Conservation (phyloP, 306 rosid species). For the Inga leiocalycina region DNA sequence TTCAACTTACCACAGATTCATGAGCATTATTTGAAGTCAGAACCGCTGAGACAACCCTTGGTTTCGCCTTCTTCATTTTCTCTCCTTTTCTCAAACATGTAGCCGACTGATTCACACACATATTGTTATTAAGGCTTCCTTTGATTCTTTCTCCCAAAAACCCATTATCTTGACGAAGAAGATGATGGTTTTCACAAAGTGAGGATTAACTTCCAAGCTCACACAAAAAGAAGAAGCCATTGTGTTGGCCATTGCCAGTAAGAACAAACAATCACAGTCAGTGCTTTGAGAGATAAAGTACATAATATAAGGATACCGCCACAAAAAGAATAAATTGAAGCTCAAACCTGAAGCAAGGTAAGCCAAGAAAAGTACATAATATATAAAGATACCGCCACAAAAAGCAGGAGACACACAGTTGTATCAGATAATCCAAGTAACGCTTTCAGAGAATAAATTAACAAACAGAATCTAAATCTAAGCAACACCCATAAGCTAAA, state of each 20-base stretch:
- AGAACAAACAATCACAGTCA: background rate
- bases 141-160: constrained; percentile 63
- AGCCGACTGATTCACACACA: constrained; percentile 34
- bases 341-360: constrained; percentile 24
- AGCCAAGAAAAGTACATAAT: constrained; percentile 37
- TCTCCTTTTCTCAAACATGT: constrained; percentile 40
- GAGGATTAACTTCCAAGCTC: constrained; percentile 49
- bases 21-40: constrained; percentile 57
- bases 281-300: background rate
- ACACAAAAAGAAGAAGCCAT: constrained; percentile 72
- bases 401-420: constrained; percentile 3
- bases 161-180: constrained; percentile 44
- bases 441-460: background rate
- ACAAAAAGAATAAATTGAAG: constrained; percentile 1
- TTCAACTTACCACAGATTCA: constrained; percentile 57
- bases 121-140: constrained; percentile 43
- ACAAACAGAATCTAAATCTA: constrained; percentile 8
- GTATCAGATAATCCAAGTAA: constrained; percentile 29
- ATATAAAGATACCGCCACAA: constrained; percentile 39
- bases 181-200: constrained; percentile 38
- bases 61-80: constrained; percentile 40
- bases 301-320: no score
- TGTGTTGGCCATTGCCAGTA: constrained; percentile 20
- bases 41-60: constrained; percentile 53
- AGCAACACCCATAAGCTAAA: constrained; percentile 14